A percentile compares a stretch with the other conserved stretches of the same genome.
phyloP scores from a whole-genome alignment of 176 grass and related monocot genomes.

The Carex myosuroides region DNA sequence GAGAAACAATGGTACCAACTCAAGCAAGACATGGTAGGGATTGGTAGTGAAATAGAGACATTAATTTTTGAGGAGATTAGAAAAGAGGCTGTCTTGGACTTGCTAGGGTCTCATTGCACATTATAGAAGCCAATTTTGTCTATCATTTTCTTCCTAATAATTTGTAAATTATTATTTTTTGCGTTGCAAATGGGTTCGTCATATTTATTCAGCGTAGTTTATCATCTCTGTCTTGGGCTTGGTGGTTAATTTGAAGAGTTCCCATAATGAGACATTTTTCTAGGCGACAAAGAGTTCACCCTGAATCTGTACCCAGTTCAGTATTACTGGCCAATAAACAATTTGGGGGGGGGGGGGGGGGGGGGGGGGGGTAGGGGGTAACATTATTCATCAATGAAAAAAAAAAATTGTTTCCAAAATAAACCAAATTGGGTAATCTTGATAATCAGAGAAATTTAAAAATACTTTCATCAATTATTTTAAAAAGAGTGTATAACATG shows the following conservation, averaged over 20 bases:
- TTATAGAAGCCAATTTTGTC: conserved; percentile 14
- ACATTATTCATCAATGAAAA: background rate
- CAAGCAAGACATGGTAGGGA: conserved; percentile 30
- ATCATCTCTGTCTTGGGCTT: background rate
- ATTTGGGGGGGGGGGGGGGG: too few relatives aligned
- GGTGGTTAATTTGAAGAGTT: background rate
- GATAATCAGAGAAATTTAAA: too few relatives aligned
- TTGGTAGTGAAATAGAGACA: conserved; percentile 61
- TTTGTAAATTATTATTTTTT: conserved; percentile 6
- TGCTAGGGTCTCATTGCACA: conserved; percentile 57
- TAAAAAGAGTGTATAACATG: too few relatives aligned
- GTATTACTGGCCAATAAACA: background rate
- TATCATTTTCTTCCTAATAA: conserved; percentile 22
- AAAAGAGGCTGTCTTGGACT: conserved; percentile 48
- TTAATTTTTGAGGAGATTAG: conserved; percentile 88
- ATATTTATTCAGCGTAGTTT: conserved; percentile 8
- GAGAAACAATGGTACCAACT: conserved; percentile 41
- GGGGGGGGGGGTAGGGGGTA: background rate
- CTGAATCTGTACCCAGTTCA: background rate
- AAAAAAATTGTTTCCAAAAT: background rate
- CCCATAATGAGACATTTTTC: background rate
- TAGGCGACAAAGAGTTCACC: background rate
- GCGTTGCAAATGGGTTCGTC: background rate
- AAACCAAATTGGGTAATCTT: background rate
- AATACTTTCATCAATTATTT: too few relatives aligned